phyloP scores from a whole-genome alignment of 116 monocot genomes.

The Posidonia oceanica region DNA sequence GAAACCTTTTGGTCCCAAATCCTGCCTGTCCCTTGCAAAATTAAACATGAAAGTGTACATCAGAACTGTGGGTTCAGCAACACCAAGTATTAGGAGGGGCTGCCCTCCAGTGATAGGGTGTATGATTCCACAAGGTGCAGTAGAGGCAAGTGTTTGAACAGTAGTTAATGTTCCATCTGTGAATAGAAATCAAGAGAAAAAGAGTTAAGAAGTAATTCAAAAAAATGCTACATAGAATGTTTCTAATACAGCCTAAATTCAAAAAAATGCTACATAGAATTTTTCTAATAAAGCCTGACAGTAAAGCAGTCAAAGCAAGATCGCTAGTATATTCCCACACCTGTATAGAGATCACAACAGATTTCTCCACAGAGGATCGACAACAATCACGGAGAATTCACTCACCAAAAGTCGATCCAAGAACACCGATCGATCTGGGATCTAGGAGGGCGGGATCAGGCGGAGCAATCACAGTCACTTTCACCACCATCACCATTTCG shows the following conservation, averaged over 20 bases:
- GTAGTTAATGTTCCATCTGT: constrained; percentile 61
- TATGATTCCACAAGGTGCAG: constrained; percentile 63
- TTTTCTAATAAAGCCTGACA: too few species aligned
- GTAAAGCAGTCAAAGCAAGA: neutral
- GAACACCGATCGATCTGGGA: too few species aligned
- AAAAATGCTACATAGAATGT: too few species aligned
- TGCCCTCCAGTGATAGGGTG: constrained; percentile 69
- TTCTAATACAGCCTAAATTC: neutral
- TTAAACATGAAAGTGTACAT: constrained; percentile 89
- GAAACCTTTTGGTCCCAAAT: constrained; percentile 45
- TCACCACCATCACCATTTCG: too few species aligned
- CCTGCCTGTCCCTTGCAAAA: constrained; percentile 59
- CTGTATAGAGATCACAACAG: constrained; percentile 15
- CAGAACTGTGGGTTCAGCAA: constrained; percentile 71
- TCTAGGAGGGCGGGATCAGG: too few species aligned
- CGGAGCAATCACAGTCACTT: too few species aligned
- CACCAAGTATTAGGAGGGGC: constrained; percentile 75
- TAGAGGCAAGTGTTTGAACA: constrained; percentile 71
- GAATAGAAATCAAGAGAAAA: neutral
- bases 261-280: too few species aligned
- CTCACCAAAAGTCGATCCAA: too few species aligned
- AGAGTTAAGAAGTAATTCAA: neutral
- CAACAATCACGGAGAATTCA: too few species aligned
- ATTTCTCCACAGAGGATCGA: too few species aligned
- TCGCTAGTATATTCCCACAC: constrained; percentile 12